Evolutionary conservation across 2,329 filamentous ascomycete species (phyloP).

Genomic region (Aspergillus phoenicis): DNA sequence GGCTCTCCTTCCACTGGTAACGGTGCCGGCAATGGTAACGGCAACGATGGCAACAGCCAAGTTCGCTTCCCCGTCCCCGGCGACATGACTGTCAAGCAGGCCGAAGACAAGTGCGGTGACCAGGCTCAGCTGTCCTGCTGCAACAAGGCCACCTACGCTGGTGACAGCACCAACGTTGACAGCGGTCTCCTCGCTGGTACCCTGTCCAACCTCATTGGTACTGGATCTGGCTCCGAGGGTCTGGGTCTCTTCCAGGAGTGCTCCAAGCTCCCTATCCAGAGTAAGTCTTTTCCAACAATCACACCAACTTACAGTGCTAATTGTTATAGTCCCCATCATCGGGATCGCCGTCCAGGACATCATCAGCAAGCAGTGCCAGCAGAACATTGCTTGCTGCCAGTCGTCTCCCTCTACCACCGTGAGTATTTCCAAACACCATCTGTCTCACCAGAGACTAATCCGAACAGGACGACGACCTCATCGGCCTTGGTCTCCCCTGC

Average conservation of each 20-base stretch:
- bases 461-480: constrained; percentile 33
- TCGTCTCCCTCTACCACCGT: constrained; percentile 36
- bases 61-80: constrained; percentile 37
- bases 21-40: constrained; percentile 26
- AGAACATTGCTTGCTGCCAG: constrained; percentile 47
- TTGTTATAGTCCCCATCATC: constrained; percentile 28
- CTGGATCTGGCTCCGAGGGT: constrained; percentile 36
- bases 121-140: constrained; percentile 43
- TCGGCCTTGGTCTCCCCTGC: constrained; percentile 43
- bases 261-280: constrained; percentile 41
- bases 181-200: constrained; percentile 37
- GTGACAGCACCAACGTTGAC: constrained; percentile 37
- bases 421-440: constrained; percentile 5
- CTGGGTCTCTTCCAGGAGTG: constrained; percentile 46
- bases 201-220: constrained; percentile 39
- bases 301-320: constrained; percentile 1
- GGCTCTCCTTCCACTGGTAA: constrained; percentile 19
- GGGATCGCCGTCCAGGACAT: constrained; percentile 35
- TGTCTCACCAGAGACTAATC: constrained; percentile 1
- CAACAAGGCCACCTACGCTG: constrained; percentile 42
- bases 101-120: constrained; percentile 43
- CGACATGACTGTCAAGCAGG: constrained; percentile 40
- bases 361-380: constrained; percentile 44
- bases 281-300: constrained; percentile 25
- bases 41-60: constrained; percentile 38